Percentiles rank a stretch among this genome's conserved stretches.
phyloP scores from a whole-genome alignment of 306 rosid species.

The Begonia peltatifolia region DNA sequence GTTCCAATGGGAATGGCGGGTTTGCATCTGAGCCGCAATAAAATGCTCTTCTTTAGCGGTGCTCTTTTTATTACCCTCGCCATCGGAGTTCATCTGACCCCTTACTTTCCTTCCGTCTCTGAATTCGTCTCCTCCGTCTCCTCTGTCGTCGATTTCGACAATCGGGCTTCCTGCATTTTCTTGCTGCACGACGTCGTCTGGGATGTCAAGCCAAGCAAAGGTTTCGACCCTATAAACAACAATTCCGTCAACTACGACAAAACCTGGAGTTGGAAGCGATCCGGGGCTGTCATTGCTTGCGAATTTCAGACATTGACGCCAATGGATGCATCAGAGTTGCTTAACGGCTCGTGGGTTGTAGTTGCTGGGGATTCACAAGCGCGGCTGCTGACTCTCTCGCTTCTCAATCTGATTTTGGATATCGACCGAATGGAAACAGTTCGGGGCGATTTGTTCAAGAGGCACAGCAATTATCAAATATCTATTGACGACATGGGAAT shows the following conservation, averaged over 20 bases:
- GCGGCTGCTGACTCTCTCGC: conserved; percentile 34
- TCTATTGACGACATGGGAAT: conserved; percentile 44
- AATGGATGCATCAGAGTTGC: conserved; percentile 52
- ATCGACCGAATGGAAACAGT: conserved; percentile 28
- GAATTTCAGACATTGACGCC: conserved; percentile 46
- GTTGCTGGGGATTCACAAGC: conserved; percentile 92
- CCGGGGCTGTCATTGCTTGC: conserved; percentile 32
- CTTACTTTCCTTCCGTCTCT: conserved; percentile 68
- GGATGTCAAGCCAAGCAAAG: conserved; percentile 28
- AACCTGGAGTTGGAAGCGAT: conserved; percentile 50
- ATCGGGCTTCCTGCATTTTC: conserved; percentile 59
- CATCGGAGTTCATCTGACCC: conserved; percentile 81
- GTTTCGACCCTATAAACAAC: conserved; percentile 25
- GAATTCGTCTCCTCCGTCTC: conserved; percentile 62
- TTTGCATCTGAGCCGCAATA: conserved; percentile 90
- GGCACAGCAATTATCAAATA: conserved; percentile 66
- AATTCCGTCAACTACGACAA: conserved; percentile 36
- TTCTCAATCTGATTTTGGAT: conserved; percentile 47
- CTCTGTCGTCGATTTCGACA: conserved; percentile 42
- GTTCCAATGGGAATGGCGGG: conserved; percentile 99
- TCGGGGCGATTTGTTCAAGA: conserved; percentile 34
- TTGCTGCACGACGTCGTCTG: conserved; percentile 60
- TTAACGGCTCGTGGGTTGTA: conserved; percentile 84
- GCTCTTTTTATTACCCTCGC: conserved; percentile 91
- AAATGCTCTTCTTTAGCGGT: conserved; percentile 83